These are phyloP conservation scores for Kodamaea sagamina DNA, from an alignment of 805 yeast species.

Conservation along the genomic window DNA sequence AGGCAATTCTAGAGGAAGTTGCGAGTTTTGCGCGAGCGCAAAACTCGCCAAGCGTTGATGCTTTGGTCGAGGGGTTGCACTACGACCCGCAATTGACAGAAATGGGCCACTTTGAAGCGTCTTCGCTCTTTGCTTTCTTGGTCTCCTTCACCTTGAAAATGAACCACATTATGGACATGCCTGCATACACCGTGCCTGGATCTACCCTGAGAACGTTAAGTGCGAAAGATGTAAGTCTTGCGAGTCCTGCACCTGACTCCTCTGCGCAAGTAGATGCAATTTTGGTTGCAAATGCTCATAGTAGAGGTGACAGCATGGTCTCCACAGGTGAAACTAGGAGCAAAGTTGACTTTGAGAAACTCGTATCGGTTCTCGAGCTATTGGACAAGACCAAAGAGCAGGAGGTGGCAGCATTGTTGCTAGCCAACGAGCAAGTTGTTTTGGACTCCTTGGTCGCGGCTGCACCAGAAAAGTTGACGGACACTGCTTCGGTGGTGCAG, in stretches of 20 bases:
- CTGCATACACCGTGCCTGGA: neutral
- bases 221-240: neutral
- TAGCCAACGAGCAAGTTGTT: neutral
- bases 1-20: neutral
- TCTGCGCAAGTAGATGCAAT: neutral
- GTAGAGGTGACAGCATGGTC: neutral
- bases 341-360: neutral
- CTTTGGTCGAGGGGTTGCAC: neutral
- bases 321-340: neutral
- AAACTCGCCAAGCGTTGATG: neutral
- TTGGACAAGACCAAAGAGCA: constrained; percentile 1
- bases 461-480: neutral
- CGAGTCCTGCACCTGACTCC: neutral
- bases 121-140: neutral
- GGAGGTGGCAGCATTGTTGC: constrained; percentile 5
- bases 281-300: neutral
- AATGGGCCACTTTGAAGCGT: neutral
- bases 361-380: neutral
- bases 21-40: neutral
- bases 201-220: neutral
- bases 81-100: neutral
- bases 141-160: neutral
- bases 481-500: too few relatives aligned
- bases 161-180: neutral
- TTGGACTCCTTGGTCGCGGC: neutral